These are phyloP conservation scores for Coelastrella sp. DNA, from an alignment of 139 green algal species.

Conservation along the genomic window DNA sequence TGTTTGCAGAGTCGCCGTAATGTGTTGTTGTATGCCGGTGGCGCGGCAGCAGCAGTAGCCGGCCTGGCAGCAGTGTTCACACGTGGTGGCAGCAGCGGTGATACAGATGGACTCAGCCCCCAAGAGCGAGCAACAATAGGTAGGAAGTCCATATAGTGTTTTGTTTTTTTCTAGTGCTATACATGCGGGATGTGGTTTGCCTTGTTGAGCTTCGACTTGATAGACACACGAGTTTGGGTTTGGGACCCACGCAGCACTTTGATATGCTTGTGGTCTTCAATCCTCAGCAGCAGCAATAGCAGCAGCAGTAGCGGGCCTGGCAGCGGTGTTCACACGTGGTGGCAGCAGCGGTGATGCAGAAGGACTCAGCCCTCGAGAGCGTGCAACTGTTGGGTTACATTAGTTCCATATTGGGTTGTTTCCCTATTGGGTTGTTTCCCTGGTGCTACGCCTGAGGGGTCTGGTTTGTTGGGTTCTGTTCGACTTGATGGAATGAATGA, in stretches of 20 bases:
- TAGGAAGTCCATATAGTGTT: neutral
- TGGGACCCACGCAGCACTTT: too few relatives aligned
- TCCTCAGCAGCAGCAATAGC: too few relatives aligned
- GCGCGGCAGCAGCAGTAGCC: conserved; percentile 5
- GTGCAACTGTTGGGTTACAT: too few relatives aligned
- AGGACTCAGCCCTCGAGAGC: neutral
- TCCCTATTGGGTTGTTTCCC: too few relatives aligned
- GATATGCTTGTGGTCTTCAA: too few relatives aligned
- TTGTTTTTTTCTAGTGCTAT: neutral
- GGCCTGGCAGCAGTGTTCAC: conserved; percentile 32
- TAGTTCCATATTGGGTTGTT: too few relatives aligned
- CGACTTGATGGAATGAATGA: too few relatives aligned
- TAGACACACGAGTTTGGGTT: too few relatives aligned
- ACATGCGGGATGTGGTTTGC: too few relatives aligned
- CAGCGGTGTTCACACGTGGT: conserved; percentile 1
- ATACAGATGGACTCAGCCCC: neutral
- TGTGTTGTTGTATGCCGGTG: conserved; percentile 25
- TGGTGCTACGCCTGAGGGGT: too few relatives aligned
- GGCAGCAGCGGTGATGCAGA: neutral
- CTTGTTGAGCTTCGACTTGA: too few relatives aligned
- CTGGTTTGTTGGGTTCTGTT: too few relatives aligned
- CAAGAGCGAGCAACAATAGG: conserved; percentile 6
- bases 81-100: neutral
- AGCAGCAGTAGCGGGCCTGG: conserved; percentile 24
- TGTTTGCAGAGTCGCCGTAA: conserved; percentile 27